These are phyloP conservation scores for Tagetes erecta DNA, from an alignment of 129 eudicot genomes.

Conservation along the genomic window DNA sequence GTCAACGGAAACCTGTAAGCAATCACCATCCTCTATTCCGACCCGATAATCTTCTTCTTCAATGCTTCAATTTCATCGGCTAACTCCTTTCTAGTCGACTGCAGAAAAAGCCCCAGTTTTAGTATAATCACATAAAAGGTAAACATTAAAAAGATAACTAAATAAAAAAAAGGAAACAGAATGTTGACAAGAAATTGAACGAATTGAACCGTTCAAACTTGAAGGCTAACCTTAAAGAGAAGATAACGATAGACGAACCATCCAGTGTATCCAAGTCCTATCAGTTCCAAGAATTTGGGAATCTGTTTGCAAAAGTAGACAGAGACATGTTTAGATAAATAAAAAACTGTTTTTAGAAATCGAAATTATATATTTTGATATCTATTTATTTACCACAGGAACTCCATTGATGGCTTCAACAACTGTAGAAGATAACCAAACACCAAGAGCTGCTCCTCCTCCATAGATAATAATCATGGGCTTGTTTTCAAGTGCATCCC, in stretches of 20 bases:
- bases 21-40: constrained; percentile 25
- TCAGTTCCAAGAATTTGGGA: constrained; percentile 41
- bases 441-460: constrained; percentile 41
- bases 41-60: constrained; percentile 42
- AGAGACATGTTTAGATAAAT: neutral
- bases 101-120: neutral
- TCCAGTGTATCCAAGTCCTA: constrained; percentile 47
- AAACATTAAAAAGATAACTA: neutral
- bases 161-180: neutral
- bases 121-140: neutral
- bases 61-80: constrained; percentile 42
- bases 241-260: constrained; percentile 47
- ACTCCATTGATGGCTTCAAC: constrained; percentile 35
- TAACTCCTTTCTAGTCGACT: constrained; percentile 45
- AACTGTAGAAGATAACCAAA: constrained; percentile 38
- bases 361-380: neutral
- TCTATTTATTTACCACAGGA: constrained; percentile 38
- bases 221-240: constrained; percentile 37
- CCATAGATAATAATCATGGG: constrained; percentile 40
- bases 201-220: neutral
- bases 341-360: neutral
- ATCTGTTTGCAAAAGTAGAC: constrained; percentile 30
- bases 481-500: constrained; percentile 47
- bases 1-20: constrained; percentile 13
- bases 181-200: constrained; percentile 4